Evolutionary conservation across 2,329 filamentous ascomycete genomes (phyloP), one percentile per base, ranked within the genome.

Genomic region (Lecanicillium sp.): DNA sequence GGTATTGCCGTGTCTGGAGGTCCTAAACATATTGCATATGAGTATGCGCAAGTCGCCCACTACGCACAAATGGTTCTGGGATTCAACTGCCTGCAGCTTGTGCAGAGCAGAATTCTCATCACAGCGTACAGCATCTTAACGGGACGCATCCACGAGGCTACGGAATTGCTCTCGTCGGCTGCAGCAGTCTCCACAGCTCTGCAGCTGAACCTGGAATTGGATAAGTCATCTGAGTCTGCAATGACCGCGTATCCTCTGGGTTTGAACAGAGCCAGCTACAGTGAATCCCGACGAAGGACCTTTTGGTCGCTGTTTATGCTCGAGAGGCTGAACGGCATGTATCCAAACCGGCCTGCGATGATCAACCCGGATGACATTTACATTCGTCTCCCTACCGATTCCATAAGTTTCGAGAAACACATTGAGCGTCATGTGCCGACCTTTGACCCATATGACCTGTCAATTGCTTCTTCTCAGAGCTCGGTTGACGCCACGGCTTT

Each of bases 251-350:
- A 67, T 38, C 75, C 76, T 4, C 79, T 76, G 50, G 73, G 68
- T 15, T 65, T 84, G 45, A 73, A 70, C 47, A 68, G 65, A 41
- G 58, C 59, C 35, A 75, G 73, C 20, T 72, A 80, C 47, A 70
- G 72, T 17, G 83, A 88, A 57, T 80, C 79, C 48, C 71, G 77
- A 43, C 70, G 82, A 45, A 69, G 83, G 40, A 85, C 80, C 0
- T 81, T 85, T 51, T 88, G 82, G 82, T 75, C 78, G 19, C 71
- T 77, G 37, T 84, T 80, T 48, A 62, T 85, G 48, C 70, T 84
- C 55, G 83, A 87, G 58, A 73, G 80, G 34, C 73, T 81, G 43
- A 78, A 75, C 34, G 73, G 73, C 12, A 70, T 78, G 43, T 78
- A 70, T 37, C 69, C 70, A 2, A 63, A 68, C 3, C 67, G 70